Base-by-base conservation (phyloP, 345 rosid species). In the Sisymbrium altissimum region DNA sequence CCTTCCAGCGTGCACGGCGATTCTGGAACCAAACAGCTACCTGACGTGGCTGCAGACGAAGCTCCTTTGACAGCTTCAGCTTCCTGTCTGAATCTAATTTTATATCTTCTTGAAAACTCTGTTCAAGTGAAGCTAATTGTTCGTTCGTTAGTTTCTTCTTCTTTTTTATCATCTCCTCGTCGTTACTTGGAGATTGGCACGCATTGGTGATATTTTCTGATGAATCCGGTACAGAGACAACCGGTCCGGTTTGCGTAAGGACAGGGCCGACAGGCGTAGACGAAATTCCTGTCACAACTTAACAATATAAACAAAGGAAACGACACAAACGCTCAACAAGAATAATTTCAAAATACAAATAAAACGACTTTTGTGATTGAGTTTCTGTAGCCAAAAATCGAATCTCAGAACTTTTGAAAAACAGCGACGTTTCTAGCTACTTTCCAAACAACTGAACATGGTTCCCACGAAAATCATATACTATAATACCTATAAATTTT, bases 11-110 rank as follows among this genome's bases (percentile, higher is more conserved):
- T 21, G 97, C 93, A 15, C 97, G 88, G 43, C 92, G 83, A 78
- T 88, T 90, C 54, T 90, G 98, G 79, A 93, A 93, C 98, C 98
- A 93, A 46, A 93, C 90, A 10, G 97, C 95, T 57, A 90, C 83
- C 81, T 93, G 98, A 64, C 98, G 83, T 10, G 96, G 98, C 79
- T 90, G 93, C 15, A 90, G 80, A 61, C 97, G 90, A 27, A 93
- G 87, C 44, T 93, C 98, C 21, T 86, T 80, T 5, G 98, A 87
- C 46, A 93, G 85, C 84, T 82, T 87, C 83, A 88, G 79, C 61
- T 93, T 90, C 81, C 93, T 68, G 29, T 89, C 93, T 29, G 98
- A 92, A 29, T 93, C 98, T 64, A 93, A 43, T 85, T 93, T 93
- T 30, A 86, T 82, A 79, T 90, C 98, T 78, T 90, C 98, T 61